Percentiles rank a stretch among this genome's conserved stretches.
These are phyloP conservation scores for Suillus occidentalis DNA, from an alignment of 768 basidiomycete species.

Conservation along the genomic window DNA sequence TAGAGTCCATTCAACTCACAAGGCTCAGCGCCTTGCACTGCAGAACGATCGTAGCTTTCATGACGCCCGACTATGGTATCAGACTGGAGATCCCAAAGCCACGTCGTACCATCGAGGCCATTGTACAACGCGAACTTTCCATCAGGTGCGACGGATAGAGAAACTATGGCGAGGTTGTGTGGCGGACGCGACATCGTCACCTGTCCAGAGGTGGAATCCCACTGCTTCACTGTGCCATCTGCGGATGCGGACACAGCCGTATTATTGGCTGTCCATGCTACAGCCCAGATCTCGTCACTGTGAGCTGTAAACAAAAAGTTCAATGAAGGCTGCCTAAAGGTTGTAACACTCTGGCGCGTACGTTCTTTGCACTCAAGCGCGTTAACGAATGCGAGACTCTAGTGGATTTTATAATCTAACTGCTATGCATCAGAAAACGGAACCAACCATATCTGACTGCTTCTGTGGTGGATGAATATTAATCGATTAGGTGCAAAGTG, in stretches of 20 bases:
- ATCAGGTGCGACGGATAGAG: conserved; percentile 67
- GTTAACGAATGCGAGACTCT: conserved; percentile 76
- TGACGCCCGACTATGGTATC: conserved; percentile 62
- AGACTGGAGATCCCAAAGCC: conserved; percentile 66
- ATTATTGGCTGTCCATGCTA: conserved; percentile 68
- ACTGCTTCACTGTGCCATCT: conserved; percentile 75
- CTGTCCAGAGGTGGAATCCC: conserved; percentile 67
- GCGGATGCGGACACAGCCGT: conserved; percentile 70
- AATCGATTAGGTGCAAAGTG: background rate
- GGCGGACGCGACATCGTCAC: conserved; percentile 57
- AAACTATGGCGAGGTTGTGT: conserved; percentile 86
- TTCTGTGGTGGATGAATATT: conserved; percentile 4
- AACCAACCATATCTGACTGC: conserved; percentile 29
- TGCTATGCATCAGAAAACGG: conserved; percentile 8
- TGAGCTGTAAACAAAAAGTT: conserved; percentile 55
- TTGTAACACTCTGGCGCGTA: conserved; percentile 36
- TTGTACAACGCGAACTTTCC: conserved; percentile 74
- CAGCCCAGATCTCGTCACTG: conserved; percentile 76
- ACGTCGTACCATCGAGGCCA: conserved; percentile 81
- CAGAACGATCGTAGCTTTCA: conserved; percentile 71
- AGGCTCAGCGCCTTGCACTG: conserved; percentile 57
- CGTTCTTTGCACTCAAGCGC: conserved; percentile 77
- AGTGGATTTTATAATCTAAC: conserved; percentile 23
- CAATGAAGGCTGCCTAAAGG: background rate
- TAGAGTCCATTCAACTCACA: conserved; percentile 46